A percentile compares a stretch with the other conserved stretches of the same genome.
Conservation (phyloP, 169 alveolate genomes). For the Ichthyophthirius multifiliis region DNA sequence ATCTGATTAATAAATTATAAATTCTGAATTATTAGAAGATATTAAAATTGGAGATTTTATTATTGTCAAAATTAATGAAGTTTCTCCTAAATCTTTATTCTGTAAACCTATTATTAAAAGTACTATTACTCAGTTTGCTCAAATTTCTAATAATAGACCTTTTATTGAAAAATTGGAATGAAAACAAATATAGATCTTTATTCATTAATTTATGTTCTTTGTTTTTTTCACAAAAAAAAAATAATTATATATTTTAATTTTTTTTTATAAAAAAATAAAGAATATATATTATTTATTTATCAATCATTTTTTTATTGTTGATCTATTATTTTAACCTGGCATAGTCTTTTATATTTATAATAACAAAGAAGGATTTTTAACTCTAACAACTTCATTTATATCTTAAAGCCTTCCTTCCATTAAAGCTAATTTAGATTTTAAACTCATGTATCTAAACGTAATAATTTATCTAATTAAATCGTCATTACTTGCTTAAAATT, state of each 20-base stretch:
- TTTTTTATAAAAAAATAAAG: too few relatives aligned
- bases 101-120: slow-evolving; percentile 22
- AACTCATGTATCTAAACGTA: slow-evolving; percentile 82
- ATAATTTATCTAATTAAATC: slow-evolving; percentile 66
- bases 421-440: slow-evolving; percentile 82
- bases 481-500: slow-evolving; percentile 61
- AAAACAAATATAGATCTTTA: too few relatives aligned
- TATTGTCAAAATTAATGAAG: slow-evolving; percentile 30
- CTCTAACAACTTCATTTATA: slow-evolving; percentile 62
- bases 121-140: not conserved
- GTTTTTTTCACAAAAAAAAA: too few relatives aligned
- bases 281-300: too few relatives aligned
- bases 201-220: too few relatives aligned
- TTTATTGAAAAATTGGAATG: too few relatives aligned
- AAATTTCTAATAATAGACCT: not conserved
- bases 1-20: not conserved
- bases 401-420: slow-evolving; percentile 86
- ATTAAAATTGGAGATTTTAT: slow-evolving; percentile 43
- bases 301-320: too few relatives aligned
- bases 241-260: too few relatives aligned
- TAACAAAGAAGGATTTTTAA: slow-evolving; percentile 62
- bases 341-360: slow-evolving; percentile 53
- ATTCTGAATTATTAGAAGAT: not conserved
- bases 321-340: too few relatives aligned
- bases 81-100: slow-evolving; percentile 38